Evolutionary conservation across 352 stramenopile species (phyloP), one percentile per base, ranked within the genome.

Genomic region (Globisporangium spinosum): DNA sequence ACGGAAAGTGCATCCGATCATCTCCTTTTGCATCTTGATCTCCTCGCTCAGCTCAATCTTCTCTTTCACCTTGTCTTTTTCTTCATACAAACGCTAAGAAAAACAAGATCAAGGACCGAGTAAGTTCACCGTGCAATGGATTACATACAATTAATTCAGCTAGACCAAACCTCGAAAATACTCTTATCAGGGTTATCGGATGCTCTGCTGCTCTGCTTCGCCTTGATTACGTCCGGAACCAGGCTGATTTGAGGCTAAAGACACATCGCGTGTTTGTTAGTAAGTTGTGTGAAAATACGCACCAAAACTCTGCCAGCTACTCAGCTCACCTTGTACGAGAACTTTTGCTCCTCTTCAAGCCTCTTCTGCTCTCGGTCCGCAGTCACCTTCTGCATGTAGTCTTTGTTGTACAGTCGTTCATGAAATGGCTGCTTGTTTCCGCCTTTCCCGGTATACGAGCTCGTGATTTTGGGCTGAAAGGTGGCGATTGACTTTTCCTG

Each of bases 1-100:
- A 27, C 73, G 79, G 71, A 95, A 95, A 9, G 85, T 95, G 65
- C 87, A 95, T 55, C 85, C 85, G 20, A 82, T 78, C 78, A 95
- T 80, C 64, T 95, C 85, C 45, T 92, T 88, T 38, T 93, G 83
- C 38, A 81, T 65, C 57, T 78, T 79, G 54, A 92, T 63, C 61
- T 90, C 82, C 58, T 92, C 82, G 27, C 83, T 77, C 43, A 90
- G 49, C 62, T 88, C 82, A 15, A 92, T 82, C 70, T 93, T 93
- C 54, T 93, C 87, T 72, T 89, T 89, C 51, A 92, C 65, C 23
- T 82, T 86, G 60, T 93, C 76, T 59, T 91, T 91, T 53, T 93
- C 83, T 56, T 91, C 80, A 60, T 93, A 93, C 8, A 95, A 62
- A 20, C 87, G 83, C 87, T 95, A 67, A n/a, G 68, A 25, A 22